These are phyloP conservation scores for Claviceps quebecensis DNA, from an alignment of 2,329 filamentous ascomycete genomes.

Conservation along the genomic window DNA sequence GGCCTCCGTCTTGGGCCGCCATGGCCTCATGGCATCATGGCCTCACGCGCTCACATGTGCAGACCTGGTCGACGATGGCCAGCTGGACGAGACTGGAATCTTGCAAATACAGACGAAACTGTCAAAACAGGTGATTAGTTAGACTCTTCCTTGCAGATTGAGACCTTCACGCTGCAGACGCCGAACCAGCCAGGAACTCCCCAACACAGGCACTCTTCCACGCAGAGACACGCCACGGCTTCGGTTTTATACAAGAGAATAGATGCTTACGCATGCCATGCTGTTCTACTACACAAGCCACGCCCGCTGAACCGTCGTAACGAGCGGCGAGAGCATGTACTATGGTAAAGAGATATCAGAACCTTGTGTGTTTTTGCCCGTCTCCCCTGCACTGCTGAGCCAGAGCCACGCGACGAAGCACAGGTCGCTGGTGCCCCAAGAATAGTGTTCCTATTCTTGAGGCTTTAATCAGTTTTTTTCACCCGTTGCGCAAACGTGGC, in stretches of 20 bases:
- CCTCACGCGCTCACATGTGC: not conserved
- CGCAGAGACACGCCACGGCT: constrained; percentile 1
- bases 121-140: not conserved
- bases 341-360: constrained; percentile 4
- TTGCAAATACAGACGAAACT: not conserved
- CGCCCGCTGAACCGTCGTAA: not conserved
- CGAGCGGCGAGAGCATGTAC: constrained; percentile 4
- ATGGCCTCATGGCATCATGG: not conserved
- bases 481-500: not conserved
- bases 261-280: not conserved
- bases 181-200: not conserved
- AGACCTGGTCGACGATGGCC: not conserved
- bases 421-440: constrained; percentile 1
- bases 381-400: constrained; percentile 3
- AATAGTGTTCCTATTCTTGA: constrained; percentile 1
- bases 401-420: constrained; percentile 6
- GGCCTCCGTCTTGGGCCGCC: not conserved
- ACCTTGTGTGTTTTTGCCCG: constrained; percentile 1
- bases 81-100: not conserved
- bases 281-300: not conserved
- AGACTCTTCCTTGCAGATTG: constrained; percentile 1
- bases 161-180: not conserved
- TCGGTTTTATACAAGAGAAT: not conserved
- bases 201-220: constrained; percentile 2
- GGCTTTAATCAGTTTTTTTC: not conserved